Evolutionary conservation across 2,329 filamentous ascomycete genomes (phyloP).

Genomic region (Epichloe hybrida): DNA sequence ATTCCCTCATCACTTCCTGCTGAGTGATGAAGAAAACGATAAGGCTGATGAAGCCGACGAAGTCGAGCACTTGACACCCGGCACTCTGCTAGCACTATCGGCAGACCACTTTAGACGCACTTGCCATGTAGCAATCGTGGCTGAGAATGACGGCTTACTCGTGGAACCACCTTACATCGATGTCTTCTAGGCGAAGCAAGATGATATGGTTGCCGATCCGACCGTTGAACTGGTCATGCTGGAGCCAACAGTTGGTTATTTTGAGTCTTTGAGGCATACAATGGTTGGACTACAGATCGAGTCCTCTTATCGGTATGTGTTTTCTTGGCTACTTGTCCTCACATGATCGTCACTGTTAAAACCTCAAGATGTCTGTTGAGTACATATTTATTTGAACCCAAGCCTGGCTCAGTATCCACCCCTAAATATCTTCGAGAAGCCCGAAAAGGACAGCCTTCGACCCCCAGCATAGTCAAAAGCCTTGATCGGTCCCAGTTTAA

Average conservation of each 20-base stretch:
- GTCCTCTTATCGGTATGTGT: conserved; percentile 36
- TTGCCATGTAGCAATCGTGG: conserved; percentile 60
- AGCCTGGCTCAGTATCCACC: conserved; percentile 16
- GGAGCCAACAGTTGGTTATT: conserved; percentile 61
- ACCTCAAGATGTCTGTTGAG: conserved; percentile 39
- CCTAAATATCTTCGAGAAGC: conserved; percentile 16
- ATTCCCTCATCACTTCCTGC: conserved; percentile 58
- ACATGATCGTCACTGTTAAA: neutral
- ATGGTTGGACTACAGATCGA: conserved; percentile 57
- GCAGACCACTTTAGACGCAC: conserved; percentile 48
- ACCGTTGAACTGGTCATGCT: conserved; percentile 62
- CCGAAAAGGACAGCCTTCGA: neutral
- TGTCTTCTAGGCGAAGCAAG: conserved; percentile 50
- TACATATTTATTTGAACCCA: conserved; percentile 43
- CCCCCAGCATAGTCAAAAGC: conserved; percentile 11
- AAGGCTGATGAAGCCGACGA: conserved; percentile 38
- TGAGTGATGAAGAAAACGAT: neutral
- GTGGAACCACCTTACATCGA: conserved; percentile 37
- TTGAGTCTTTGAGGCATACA: conserved; percentile 60
- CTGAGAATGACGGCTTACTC: conserved; percentile 48
- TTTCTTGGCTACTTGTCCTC: conserved; percentile 2
- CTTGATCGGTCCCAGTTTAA: conserved; percentile 60
- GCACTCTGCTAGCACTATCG: conserved; percentile 39
- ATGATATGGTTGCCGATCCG: conserved; percentile 54
- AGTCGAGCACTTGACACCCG: conserved; percentile 37